phyloP scores from a whole-genome alignment of 1,139 yeast genomes.

The Hyphopichia khmerensis region DNA sequence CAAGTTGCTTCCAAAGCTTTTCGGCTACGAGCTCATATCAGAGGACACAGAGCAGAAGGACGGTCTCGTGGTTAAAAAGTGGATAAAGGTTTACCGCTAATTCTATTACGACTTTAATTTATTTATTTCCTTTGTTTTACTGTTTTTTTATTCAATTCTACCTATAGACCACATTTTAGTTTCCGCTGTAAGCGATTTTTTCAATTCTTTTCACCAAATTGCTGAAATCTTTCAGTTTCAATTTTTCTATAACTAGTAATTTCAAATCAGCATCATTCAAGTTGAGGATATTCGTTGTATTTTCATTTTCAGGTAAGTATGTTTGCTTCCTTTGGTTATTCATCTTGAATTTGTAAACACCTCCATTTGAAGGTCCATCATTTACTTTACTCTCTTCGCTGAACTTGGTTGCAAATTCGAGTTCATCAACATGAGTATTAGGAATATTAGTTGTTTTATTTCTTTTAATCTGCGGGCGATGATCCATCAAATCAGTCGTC shows the following conservation, averaged over 20 bases:
- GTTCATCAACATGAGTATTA: no score
- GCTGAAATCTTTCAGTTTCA: conserved; percentile 2
- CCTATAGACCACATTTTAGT: not conserved
- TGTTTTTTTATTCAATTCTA: not conserved
- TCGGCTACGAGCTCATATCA: conserved; percentile 41
- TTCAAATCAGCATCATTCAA: conserved; percentile 6
- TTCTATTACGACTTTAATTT: not conserved
- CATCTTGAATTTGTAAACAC: no score
- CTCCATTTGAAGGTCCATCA: no score
- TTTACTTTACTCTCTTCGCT: no score
- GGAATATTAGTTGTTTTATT: no score
- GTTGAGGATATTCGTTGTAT: no score
- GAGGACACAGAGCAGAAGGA: conserved; percentile 45
- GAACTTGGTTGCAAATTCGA: no score
- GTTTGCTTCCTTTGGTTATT: no score
- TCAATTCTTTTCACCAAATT: conserved; percentile 10
- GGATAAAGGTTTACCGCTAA: conserved; percentile 35
- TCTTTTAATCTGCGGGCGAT: no score
- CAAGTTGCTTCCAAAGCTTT: conserved; percentile 40
- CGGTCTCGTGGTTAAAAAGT: conserved; percentile 53
- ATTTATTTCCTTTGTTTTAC: no score
- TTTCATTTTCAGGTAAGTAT: no score
- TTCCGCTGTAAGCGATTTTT: conserved; percentile 10
- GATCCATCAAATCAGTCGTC: no score
- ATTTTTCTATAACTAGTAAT: conserved; percentile 1